These are phyloP conservation scores for Colletotrichum horii DNA, from an alignment of 2,329 filamentous ascomycete genomes.

Conservation along the genomic window DNA sequence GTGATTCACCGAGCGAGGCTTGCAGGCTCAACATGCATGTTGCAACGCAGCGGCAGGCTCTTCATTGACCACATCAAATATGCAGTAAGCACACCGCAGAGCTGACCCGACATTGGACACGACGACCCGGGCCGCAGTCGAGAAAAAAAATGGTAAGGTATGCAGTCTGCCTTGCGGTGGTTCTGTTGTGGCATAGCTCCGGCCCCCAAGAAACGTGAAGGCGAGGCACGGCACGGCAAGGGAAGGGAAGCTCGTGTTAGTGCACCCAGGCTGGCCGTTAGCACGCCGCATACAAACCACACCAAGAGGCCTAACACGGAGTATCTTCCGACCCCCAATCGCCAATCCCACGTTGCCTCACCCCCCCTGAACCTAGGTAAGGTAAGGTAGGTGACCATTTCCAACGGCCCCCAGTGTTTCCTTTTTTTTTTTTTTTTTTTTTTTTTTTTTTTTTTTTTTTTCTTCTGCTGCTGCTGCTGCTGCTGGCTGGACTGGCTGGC, in stretches of 20 bases:
- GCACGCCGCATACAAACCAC: neutral
- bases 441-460: neutral
- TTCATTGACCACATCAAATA: neutral
- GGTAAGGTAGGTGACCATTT: neutral
- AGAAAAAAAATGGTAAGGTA: neutral
- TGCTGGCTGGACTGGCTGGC: no score
- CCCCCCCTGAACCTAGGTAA: neutral
- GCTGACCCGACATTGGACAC: neutral
- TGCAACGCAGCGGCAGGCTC: neutral
- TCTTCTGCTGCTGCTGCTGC: no score
- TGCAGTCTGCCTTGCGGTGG: neutral
- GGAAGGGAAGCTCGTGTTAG: neutral
- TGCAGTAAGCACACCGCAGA: neutral
- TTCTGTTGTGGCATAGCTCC: neutral
- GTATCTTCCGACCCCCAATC: neutral
- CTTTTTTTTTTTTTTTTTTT: neutral
- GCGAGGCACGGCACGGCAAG: neutral
- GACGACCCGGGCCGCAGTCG: neutral
- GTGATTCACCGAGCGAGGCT: neutral
- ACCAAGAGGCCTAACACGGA: neutral
- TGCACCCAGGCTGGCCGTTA: neutral
- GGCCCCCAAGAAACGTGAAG: neutral
- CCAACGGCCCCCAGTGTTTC: neutral
- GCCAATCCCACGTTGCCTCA: neutral
- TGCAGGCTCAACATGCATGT: neutral